These are phyloP conservation scores for Boletus reticulatus DNA, from an alignment of 768 basidiomycete species.

Conservation along the genomic window DNA sequence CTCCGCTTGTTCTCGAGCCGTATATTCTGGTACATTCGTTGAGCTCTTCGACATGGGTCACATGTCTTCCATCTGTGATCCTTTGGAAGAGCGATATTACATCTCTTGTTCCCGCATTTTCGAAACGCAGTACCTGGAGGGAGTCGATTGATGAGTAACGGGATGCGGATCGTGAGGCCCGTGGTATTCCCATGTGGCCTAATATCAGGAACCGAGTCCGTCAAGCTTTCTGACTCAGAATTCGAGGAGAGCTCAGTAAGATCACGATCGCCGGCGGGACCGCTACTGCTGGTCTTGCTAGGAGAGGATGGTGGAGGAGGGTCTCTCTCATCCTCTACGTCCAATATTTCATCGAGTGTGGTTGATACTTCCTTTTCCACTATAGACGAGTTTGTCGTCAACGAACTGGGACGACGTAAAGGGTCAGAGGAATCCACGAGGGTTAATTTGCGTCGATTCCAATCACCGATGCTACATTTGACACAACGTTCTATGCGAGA, in stretches of 20 bases:
- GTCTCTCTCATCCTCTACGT: not conserved
- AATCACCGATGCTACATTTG: conserved; percentile 16
- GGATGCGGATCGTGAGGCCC: conserved; percentile 21
- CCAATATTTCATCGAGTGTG: not conserved
- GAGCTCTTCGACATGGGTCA: conserved; percentile 38
- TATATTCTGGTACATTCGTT: conserved; percentile 35
- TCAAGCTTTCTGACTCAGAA: conserved; percentile 1
- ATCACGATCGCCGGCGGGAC: not conserved
- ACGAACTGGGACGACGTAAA: not conserved
- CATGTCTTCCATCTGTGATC: conserved; percentile 44
- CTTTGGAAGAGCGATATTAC: conserved; percentile 32
- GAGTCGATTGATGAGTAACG: conserved; percentile 17
- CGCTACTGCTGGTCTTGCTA: not conserved
- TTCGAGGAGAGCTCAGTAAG: conserved; percentile 21
- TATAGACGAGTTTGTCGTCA: not conserved
- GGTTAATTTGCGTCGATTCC: conserved; percentile 14
- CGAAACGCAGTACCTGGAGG: conserved; percentile 4
- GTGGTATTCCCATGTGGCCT: not conserved
- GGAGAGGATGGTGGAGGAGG: not conserved
- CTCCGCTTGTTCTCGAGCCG: conserved; percentile 22
- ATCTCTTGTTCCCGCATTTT: conserved; percentile 36
- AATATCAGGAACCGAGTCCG: not conserved
- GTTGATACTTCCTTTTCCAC: not conserved
- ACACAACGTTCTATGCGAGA: conserved; percentile 16
- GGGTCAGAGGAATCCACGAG: not conserved